Evolutionary conservation across 495 filamentous ascomycete species (phyloP).

Genomic region (Penicillium egyptiacum): DNA sequence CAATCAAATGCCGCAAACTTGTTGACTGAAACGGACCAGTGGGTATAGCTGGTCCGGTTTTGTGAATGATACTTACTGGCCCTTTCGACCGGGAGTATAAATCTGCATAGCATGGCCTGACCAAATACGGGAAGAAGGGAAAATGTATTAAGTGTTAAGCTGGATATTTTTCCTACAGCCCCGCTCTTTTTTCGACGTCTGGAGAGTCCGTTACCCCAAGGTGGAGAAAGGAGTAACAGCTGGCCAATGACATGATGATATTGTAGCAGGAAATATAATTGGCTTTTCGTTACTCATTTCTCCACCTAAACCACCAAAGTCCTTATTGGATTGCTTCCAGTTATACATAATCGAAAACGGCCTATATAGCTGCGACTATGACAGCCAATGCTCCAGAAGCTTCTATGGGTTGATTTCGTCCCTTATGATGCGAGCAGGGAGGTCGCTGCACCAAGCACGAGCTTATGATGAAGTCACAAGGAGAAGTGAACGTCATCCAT

Average conservation of each 20-base stretch:
- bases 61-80: neutral
- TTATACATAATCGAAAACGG: neutral
- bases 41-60: neutral
- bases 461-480: neutral
- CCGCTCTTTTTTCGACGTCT: neutral
- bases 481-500: neutral
- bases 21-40: neutral
- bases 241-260: neutral
- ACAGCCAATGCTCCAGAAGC: neutral
- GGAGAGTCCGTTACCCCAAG: neutral
- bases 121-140: neutral
- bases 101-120: constrained; percentile 1
- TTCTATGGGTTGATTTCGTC: neutral
- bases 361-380: neutral
- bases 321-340: no score
- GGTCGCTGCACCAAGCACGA: neutral
- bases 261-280: no score
- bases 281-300: no score
- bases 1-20: constrained; percentile 1
- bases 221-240: neutral
- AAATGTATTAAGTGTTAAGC: neutral
- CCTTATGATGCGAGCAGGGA: neutral
- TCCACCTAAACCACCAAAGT: no score
- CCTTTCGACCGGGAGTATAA: neutral
- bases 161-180: neutral